Evolutionary conservation across 352 stramenopile genomes (phyloP).

Genomic region (Globisporangium spinosum): DNA sequence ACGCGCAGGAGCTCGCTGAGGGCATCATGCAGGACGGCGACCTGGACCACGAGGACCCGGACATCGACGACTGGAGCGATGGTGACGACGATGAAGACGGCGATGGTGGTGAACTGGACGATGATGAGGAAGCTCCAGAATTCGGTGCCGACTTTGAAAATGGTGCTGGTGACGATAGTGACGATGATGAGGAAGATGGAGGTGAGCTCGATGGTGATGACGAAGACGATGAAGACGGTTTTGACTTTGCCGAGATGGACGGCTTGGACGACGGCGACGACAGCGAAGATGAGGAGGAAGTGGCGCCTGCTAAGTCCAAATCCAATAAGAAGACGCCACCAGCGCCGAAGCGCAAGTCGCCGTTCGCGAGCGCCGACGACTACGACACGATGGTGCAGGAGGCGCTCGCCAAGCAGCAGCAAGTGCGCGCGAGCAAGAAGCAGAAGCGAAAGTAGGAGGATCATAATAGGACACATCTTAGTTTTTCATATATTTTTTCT

Average conservation of each 20-base stretch:
- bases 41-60: slow-evolving; percentile 69
- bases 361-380: slow-evolving; percentile 76
- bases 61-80: slow-evolving; percentile 69
- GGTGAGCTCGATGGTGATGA: slow-evolving; percentile 19
- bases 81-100: slow-evolving; percentile 47
- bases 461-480: neutral
- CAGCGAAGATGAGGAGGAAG: slow-evolving; percentile 30
- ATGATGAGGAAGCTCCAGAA: slow-evolving; percentile 31
- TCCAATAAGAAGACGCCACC: slow-evolving; percentile 52
- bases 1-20: slow-evolving; percentile 86
- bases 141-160: slow-evolving; percentile 15
- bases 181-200: slow-evolving; percentile 36
- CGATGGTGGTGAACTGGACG: slow-evolving; percentile 28
- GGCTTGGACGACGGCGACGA: slow-evolving; percentile 49
- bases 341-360: slow-evolving; percentile 54
- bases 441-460: slow-evolving; percentile 22
- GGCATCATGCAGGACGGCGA: slow-evolving; percentile 85
- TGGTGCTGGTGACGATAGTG: slow-evolving; percentile 40
- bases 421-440: slow-evolving; percentile 39
- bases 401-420: slow-evolving; percentile 53
- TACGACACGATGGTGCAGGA: slow-evolving; percentile 70
- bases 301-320: slow-evolving; percentile 36
- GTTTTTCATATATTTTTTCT: neutral
- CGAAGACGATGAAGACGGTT: slow-evolving; percentile 26
- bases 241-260: slow-evolving; percentile 23